Base-by-base conservation (phyloP, 2,329 filamentous ascomycete species). In the Botrytis sinoallii region DNA sequence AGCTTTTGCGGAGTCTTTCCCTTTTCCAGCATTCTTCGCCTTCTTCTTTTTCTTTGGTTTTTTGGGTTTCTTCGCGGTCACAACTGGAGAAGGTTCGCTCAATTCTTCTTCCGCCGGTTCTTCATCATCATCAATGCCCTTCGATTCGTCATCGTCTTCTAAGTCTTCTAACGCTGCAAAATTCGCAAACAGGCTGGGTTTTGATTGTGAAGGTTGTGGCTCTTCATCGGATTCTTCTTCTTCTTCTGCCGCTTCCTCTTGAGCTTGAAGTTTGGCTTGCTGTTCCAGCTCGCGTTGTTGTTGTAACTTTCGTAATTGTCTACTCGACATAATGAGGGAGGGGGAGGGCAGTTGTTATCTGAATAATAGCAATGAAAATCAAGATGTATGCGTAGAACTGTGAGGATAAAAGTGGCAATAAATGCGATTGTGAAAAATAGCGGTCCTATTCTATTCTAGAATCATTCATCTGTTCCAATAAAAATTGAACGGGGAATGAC, bases 1-100 rank as follows among this genome's bases (percentile, higher is more conserved):
- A 4, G 42, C 71, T 2, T 72, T 71, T 38, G 42, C 46, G 10
- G 32, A 22, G 35, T 70, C 72, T 70, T 70, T 73, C 3, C 18
- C 44, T 63, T 72, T 72, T 25, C 42, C 67, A 67, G 80, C 78
- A 25, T 81, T 79, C n/a, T 78, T 78, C 12, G 60, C 81, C 61
- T 84, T 80, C 63, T 77, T 81, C 77, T 84, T 86, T 77, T 85
- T 86, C 77, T 85, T 87, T 81, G 88, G 88, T 80, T 89, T 90
- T 79, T 87, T 89, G 75, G 85, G 83, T 79, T 85, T 87, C 82
- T 84, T 75, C 73, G 78, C 72, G 3, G 52, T 38, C 52, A 64
- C 48, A 9, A 42, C 42, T 18, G 78, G 74, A 18, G 80, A 80
- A n/a, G 81, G 77, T 46, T 82, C 79, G 5, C 81, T 67, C 79